phyloP scores from a whole-genome alignment of 768 basidiomycete species.

The Rhizopogon salebrosus region DNA sequence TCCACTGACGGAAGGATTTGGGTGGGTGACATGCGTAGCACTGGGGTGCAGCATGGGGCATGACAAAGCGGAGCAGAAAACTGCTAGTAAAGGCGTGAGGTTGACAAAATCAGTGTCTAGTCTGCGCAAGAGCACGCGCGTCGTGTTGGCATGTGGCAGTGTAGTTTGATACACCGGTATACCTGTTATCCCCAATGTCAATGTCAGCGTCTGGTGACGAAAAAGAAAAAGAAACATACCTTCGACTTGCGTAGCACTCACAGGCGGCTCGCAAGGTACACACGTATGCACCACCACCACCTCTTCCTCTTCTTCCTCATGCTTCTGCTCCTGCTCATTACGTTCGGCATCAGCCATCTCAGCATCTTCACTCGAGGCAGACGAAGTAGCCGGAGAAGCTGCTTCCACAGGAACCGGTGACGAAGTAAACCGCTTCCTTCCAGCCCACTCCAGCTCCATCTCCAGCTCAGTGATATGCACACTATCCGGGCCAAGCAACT shows the following conservation, averaged over 20 bases:
- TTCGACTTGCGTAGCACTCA: slow-evolving; percentile 66
- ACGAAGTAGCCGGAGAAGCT: not conserved
- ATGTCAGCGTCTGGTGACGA: not conserved
- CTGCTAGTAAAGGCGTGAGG: slow-evolving; percentile 47
- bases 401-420: slow-evolving; percentile 3
- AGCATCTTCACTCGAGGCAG: slow-evolving; percentile 5
- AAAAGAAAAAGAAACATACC: slow-evolving; percentile 35
- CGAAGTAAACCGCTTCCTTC: slow-evolving; percentile 7
- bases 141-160: slow-evolving; percentile 27
- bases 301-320: slow-evolving; percentile 6
- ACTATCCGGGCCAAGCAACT: slow-evolving; percentile 41
- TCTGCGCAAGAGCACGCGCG: slow-evolving; percentile 48
- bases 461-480: slow-evolving; percentile 39
- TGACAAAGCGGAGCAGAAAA: slow-evolving; percentile 15
- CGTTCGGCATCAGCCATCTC: not conserved
- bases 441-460: slow-evolving; percentile 24
- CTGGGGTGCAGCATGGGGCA: slow-evolving; percentile 33
- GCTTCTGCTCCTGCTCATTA: too few relatives aligned
- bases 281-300: slow-evolving; percentile 59
- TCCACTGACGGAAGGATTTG: slow-evolving; percentile 50
- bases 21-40: slow-evolving; percentile 46
- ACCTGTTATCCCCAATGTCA: slow-evolving; percentile 37
- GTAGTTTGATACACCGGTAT: slow-evolving; percentile 72
- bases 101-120: slow-evolving; percentile 80
- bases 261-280: slow-evolving; percentile 54